Evolutionary conservation across 768 basidiomycete genomes (phyloP).

Genomic region (Leccinum subgranulosum): DNA sequence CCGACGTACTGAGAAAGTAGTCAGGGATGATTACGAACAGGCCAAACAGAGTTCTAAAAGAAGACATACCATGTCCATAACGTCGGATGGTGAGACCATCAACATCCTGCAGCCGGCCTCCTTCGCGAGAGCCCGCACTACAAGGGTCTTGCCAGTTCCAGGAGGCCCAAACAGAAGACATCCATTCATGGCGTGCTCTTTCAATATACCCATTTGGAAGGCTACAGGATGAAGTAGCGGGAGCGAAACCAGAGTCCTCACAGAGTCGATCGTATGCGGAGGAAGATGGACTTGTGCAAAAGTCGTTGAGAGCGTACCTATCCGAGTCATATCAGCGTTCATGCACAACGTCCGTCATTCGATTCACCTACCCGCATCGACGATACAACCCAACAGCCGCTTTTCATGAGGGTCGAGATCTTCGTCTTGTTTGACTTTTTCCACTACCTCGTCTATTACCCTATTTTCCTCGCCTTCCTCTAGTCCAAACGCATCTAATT

Average conservation of each 20-base stretch:
- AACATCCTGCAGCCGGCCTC: constrained; percentile 95
- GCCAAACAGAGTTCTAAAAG: neutral
- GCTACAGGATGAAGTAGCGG: constrained; percentile 85
- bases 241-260: constrained; percentile 87
- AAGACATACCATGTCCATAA: constrained; percentile 86
- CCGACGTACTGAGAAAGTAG: constrained; percentile 64
- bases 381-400: constrained; percentile 77
- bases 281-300: constrained; percentile 90
- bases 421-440: constrained; percentile 68
- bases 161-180: constrained; percentile 92
- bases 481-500: constrained; percentile 29
- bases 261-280: constrained; percentile 82
- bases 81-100: constrained; percentile 85
- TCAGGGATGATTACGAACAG: constrained; percentile 2
- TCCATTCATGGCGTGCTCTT: constrained; percentile 88
- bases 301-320: constrained; percentile 75
- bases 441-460: constrained; percentile 65
- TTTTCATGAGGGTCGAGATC: constrained; percentile 82
- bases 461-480: constrained; percentile 28
- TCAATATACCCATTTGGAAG: constrained; percentile 85
- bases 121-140: constrained; percentile 87
- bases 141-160: constrained; percentile 87
- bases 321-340: constrained; percentile 4
- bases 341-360: neutral
- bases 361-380: constrained; percentile 61